Evolutionary conservation across 805 yeast species (phyloP).

Genomic region (Suhomyces pyralidae): DNA sequence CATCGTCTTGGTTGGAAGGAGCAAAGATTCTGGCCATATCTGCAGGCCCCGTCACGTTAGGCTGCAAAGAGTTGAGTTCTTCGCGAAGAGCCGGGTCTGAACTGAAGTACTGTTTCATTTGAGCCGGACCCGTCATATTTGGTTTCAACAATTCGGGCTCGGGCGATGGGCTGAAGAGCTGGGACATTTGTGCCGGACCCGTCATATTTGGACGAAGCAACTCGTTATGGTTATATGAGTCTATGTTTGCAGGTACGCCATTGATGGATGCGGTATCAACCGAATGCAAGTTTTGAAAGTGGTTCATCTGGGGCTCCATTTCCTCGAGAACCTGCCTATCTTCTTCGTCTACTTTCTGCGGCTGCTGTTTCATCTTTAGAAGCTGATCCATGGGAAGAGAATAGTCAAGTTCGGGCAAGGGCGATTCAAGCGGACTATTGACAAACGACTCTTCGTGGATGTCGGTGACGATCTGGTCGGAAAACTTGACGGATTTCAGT

Average conservation of each 20-base stretch:
- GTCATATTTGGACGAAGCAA: conserved; percentile 44
- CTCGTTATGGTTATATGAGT: conserved; percentile 32
- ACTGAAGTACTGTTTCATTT: conserved; percentile 27
- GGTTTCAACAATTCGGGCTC: conserved; percentile 30
- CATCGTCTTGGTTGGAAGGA: conserved; percentile 11
- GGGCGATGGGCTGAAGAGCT: conserved; percentile 23
- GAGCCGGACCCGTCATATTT: conserved; percentile 48
- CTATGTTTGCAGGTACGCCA: conserved; percentile 63
- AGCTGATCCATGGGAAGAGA: conserved; percentile 78
- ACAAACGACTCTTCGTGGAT: conserved; percentile 26
- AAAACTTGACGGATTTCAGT: conserved; percentile 65
- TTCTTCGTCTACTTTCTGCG: conserved; percentile 42
- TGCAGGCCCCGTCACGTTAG: conserved; percentile 29
- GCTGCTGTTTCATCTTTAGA: conserved; percentile 34
- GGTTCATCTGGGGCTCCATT: conserved; percentile 68
- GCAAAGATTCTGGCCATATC: conserved; percentile 35
- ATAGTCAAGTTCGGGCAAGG: conserved; percentile 46
- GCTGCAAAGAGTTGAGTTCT: conserved; percentile 18
- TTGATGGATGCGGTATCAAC: conserved; percentile 74
- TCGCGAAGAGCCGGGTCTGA: conserved; percentile 4
- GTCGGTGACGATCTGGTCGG: conserved; percentile 59
- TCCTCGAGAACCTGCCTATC: conserved; percentile 71
- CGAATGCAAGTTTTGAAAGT: conserved; percentile 64
- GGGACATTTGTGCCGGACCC: conserved; percentile 44
- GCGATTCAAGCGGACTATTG: conserved; percentile 19